Percentiles rank a stretch among this genome's conserved stretches.
phyloP scores from a whole-genome alignment of 164 flowering plant species.

The Magnolia sinica region DNA sequence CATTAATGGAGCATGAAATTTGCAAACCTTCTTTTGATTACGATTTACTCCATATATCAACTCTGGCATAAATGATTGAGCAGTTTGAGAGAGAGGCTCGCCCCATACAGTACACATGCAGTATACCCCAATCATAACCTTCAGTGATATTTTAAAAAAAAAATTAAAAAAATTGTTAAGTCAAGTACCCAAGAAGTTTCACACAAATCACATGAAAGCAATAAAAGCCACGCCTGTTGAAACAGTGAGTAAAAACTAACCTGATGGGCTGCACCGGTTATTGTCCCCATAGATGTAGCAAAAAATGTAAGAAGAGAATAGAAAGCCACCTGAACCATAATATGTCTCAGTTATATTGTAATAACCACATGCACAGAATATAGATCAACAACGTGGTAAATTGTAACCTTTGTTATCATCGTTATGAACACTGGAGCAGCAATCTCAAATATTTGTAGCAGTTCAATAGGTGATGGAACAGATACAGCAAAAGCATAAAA shows the following conservation, averaged over 20 bases:
- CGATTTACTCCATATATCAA: constrained; percentile 66
- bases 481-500: constrained; percentile 63
- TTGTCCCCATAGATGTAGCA: constrained; percentile 84
- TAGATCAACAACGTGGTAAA: not conserved
- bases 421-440: constrained; percentile 95
- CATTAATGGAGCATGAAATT: not conserved
- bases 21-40: constrained; percentile 65
- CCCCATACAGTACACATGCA: constrained; percentile 85
- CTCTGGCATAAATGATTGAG: constrained; percentile 99
- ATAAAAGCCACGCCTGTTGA: not conserved
- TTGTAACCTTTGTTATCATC: constrained; percentile 78
- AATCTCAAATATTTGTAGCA: constrained; percentile 58
- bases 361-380: constrained; percentile 2
- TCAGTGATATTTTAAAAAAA: not conserved
- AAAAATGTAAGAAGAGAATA: constrained; percentile 67
- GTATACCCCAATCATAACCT: constrained; percentile 83
- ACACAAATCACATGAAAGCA: not conserved
- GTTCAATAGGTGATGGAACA: constrained; percentile 64
- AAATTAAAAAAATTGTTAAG: not conserved
- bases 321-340: constrained; percentile 59
- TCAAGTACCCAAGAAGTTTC: not conserved
- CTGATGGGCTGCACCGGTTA: constrained; percentile 72
- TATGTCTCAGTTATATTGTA: constrained; percentile 5
- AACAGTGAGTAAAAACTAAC: constrained; percentile 27
- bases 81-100: constrained; percentile 97